Evolutionary conservation across 306 rosid genomes (phyloP).

Genomic region (Elaeagnus macrophylla): DNA sequence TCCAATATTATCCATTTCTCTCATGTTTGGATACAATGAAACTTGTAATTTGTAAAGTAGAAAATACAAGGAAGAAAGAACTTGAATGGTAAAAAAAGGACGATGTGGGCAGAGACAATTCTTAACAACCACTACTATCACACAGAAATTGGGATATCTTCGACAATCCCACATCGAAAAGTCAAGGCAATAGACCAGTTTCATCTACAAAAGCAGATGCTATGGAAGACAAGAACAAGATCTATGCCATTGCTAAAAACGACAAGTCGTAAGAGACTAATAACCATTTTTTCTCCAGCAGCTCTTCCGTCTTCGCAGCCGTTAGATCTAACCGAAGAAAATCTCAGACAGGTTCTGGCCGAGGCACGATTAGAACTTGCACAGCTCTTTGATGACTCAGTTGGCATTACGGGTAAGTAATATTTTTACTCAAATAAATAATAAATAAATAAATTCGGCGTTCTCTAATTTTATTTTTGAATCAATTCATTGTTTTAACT

Average conservation of each 20-base stretch:
- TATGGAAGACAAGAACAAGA: background rate
- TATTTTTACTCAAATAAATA: background rate
- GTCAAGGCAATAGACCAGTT: no score
- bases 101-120: no score
- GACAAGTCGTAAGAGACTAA: slow-evolving; percentile 10
- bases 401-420: slow-evolving; percentile 59
- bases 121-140: background rate
- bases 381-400: slow-evolving; percentile 69
- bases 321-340: slow-evolving; percentile 72
- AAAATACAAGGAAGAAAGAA: no score
- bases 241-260: slow-evolving; percentile 1
- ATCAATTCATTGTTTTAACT: no score
- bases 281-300: slow-evolving; percentile 21
- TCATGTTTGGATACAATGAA: background rate
- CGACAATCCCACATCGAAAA: no score
- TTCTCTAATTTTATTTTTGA: background rate
- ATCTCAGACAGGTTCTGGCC: slow-evolving; percentile 43
- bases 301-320: slow-evolving; percentile 39
- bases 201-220: background rate
- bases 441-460: background rate
- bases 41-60: background rate
- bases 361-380: slow-evolving; percentile 70
- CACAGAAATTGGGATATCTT: no score
- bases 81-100: no score
- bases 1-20: slow-evolving; percentile 11